A percentile compares a stretch with the other conserved stretches of the same genome.
Evolutionary conservation across 106 monocot species (phyloP).

Genomic region (Triglochin maritima): DNA sequence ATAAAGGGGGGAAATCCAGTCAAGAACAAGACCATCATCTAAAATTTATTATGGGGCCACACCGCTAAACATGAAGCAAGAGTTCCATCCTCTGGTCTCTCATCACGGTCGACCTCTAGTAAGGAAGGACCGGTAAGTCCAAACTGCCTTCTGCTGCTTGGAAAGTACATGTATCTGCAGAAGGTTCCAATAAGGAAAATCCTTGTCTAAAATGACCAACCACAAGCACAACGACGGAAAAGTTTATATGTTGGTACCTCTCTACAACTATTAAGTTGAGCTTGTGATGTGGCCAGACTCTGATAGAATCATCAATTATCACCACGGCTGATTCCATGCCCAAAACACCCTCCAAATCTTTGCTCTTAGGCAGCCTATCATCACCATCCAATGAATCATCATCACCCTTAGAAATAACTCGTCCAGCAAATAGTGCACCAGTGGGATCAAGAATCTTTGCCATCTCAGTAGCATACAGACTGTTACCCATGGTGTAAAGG

Average conservation of each 20-base stretch:
- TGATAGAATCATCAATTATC: constrained; percentile 87
- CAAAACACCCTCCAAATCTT: constrained; percentile 90
- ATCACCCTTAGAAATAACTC: constrained; percentile 79
- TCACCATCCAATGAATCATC: constrained; percentile 67
- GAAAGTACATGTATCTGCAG: constrained; percentile 86
- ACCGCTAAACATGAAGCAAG: constrained; percentile 80
- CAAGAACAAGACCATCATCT: not conserved
- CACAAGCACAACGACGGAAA: not conserved
- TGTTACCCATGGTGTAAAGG: constrained; percentile 97
- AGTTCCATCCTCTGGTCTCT: constrained; percentile 84
- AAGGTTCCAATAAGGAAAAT: not conserved
- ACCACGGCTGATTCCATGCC: constrained; percentile 97
- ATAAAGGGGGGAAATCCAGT: not conserved
- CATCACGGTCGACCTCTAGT: constrained; percentile 90
- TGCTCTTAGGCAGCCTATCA: constrained; percentile 78
- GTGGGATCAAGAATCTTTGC: constrained; percentile 75
- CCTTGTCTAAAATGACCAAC: not conserved
- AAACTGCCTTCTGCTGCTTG: constrained; percentile 87
- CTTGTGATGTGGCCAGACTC: constrained; percentile 93
- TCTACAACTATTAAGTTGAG: constrained; percentile 92
- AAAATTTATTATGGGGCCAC: constrained; percentile 2
- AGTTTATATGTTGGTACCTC: constrained; percentile 32
- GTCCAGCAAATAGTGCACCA: constrained; percentile 64
- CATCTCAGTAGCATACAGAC: constrained; percentile 97
- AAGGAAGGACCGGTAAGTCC: constrained; percentile 89